Percentiles rank a stretch among this genome's conserved stretches.
phyloP scores from a whole-genome alignment of 805 yeast species.

The Nakazawaea molendinolei region DNA sequence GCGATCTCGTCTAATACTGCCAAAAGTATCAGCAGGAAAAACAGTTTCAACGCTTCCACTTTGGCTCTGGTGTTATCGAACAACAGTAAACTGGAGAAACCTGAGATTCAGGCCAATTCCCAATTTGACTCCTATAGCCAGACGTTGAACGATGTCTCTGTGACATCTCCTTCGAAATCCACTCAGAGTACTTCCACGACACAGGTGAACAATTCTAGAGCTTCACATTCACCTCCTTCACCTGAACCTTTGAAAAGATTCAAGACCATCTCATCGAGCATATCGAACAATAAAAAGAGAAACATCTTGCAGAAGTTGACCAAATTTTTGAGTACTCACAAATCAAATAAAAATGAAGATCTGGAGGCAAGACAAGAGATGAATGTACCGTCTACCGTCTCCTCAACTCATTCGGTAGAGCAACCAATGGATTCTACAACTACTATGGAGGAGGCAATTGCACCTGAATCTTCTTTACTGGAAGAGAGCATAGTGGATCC shows the following conservation, averaged over 20 bases:
- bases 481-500: not conserved
- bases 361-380: not conserved
- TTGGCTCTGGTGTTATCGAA: slow-evolving; percentile 2
- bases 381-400: not conserved
- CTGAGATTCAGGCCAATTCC: too few species aligned
- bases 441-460: not conserved
- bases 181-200: slow-evolving; percentile 7
- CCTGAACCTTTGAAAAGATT: not conserved
- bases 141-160: slow-evolving; percentile 6
- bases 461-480: too few species aligned
- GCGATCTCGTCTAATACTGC: slow-evolving; percentile 6
- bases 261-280: not conserved
- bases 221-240: not conserved
- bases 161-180: slow-evolving; percentile 8
- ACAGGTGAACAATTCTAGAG: slow-evolving; percentile 6
- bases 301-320: slow-evolving; percentile 6
- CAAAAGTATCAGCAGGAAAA: slow-evolving; percentile 6
- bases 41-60: slow-evolving; percentile 1
- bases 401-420: not conserved
- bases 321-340: slow-evolving; percentile 4
- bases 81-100: not conserved
- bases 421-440: not conserved
- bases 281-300: not conserved
- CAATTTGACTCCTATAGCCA: slow-evolving; percentile 8
- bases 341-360: not conserved